Base-by-base conservation (phyloP, 371 early-diverging fungal genomes). In the Rhizopus arrhizus region DNA sequence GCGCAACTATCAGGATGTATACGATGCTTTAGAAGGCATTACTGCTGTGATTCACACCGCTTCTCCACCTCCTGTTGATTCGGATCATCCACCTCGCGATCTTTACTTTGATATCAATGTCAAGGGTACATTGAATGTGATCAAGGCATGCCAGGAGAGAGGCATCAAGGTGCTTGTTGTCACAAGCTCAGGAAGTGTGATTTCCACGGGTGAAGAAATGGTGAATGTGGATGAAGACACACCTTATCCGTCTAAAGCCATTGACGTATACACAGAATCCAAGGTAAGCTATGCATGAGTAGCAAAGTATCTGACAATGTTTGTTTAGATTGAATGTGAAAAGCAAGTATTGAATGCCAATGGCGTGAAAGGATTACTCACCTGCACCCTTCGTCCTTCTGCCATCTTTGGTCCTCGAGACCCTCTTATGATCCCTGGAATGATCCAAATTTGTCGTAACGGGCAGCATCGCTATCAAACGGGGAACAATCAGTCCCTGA, bases 381-480 rank as follows among this genome's bases (percentile, higher is more conserved):
- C 96, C 6, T 85, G 88, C 41, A 82, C 91, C 0, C 64, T 97
- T 11, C 86, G 97, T 6, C 95, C 96, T 3, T 90, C 93, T 28
- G 96, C 93, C 5, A 94, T 97, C 60, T 95, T 94, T 70, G 97
- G 97, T 0, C 95, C 96, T 34, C 87, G 94, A 13, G 97, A 97
- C 69, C 78, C 85, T 53, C 96, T 94, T 66, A 69, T 82, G 12
- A 85, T 89, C 34, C 90, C 89, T 0, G 90, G 90, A 6, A 82
- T 92, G 65, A 61, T 93, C 66, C 82, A 87, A 62, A 89, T 91
- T 0, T 81, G 87, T 59, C 79, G 84, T 64, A 81, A 84, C 66
- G 91, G 92, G 5, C 80, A 85, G 72, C 82, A 80, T 73, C 82
- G 85, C 45, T 79, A 91, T 63, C 91, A 91, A 74, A 85, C 96